Conservation (phyloP, 805 yeast species). For the Limtongia smithiae region DNA sequence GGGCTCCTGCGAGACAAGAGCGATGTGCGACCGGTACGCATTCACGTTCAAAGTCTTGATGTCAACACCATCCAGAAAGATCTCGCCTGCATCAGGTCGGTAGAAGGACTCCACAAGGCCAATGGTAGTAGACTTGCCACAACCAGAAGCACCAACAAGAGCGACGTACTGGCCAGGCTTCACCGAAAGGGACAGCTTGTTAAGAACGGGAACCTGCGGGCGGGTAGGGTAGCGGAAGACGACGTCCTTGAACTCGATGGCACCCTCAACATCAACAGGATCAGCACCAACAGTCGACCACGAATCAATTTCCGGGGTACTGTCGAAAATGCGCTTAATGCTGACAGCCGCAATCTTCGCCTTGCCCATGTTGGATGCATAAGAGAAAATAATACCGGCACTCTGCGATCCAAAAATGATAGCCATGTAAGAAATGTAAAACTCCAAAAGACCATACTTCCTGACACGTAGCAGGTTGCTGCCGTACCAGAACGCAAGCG, state of each 20-base stretch:
- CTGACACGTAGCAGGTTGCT: constrained; percentile 37
- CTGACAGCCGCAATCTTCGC: constrained; percentile 41
- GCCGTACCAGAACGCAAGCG: constrained; percentile 47
- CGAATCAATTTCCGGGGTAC: constrained; percentile 40
- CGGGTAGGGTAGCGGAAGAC: constrained; percentile 36
- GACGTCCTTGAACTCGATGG: constrained; percentile 48
- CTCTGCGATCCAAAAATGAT: constrained; percentile 44
- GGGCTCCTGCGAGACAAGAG: constrained; percentile 62
- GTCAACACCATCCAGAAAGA: constrained; percentile 51
- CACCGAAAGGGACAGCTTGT: constrained; percentile 33
- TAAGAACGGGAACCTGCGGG: constrained; percentile 32
- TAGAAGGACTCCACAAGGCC: constrained; percentile 56
- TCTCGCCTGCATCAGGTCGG: constrained; percentile 48
- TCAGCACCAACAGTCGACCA: constrained; percentile 34
- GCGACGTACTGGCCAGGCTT: constrained; percentile 86
- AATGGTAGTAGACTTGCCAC: constrained; percentile 45
- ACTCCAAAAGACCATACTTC: constrained; percentile 36
- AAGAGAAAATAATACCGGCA: constrained; percentile 43
- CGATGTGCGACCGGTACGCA: constrained; percentile 49
- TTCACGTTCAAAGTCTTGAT: constrained; percentile 50
- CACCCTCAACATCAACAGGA: constrained; percentile 42
- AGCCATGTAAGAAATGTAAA: constrained; percentile 42
- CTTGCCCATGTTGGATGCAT: constrained; percentile 46
- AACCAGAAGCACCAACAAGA: constrained; percentile 80
- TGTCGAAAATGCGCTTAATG: constrained; percentile 36